Percentiles rank a stretch among this genome's conserved stretches.
Conservation (phyloP, 2,329 filamentous ascomycete genomes). For the Sphaerostilbella broomeana region DNA sequence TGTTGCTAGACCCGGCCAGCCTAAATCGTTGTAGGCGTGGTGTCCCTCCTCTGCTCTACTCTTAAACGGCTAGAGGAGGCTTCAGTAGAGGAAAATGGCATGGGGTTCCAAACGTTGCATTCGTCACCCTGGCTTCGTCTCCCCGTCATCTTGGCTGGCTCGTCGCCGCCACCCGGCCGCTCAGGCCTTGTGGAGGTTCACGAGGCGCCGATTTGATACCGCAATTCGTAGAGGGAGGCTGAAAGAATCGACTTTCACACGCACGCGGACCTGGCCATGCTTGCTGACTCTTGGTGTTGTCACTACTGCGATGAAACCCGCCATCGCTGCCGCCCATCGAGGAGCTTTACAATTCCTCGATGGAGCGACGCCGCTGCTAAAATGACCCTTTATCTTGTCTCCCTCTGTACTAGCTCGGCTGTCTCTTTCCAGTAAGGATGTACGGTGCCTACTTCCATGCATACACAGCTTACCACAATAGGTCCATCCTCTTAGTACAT, state of each 20-base stretch:
- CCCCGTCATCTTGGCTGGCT: constrained; percentile 12
- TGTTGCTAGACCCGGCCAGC: too few species aligned
- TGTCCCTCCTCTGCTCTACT: too few species aligned
- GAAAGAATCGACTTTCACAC: not conserved
- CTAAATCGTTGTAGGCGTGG: too few species aligned
- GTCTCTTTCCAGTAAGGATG: too few species aligned
- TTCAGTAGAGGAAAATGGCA: constrained; percentile 8
- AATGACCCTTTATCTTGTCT: not conserved
- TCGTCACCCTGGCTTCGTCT: constrained; percentile 10
- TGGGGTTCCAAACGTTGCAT: constrained; percentile 14
- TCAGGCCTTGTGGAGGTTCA: constrained; percentile 10
- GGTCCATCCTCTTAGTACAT: too few species aligned
- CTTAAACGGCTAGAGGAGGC: too few species aligned
- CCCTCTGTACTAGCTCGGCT: not conserved
- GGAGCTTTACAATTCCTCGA: constrained; percentile 5
- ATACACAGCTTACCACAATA: not conserved
- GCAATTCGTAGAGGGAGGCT: constrained; percentile 1
- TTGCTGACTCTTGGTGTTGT: constrained; percentile 3
- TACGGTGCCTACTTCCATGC: not conserved
- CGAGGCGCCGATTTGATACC: constrained; percentile 12
- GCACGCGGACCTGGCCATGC: constrained; percentile 7
- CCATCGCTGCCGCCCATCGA: constrained; percentile 7
- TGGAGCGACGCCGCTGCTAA: constrained; percentile 10
- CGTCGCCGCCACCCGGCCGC: constrained; percentile 11
- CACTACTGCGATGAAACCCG: too few species aligned